Conservation (phyloP, 306 rosid species). For the Abrus pulchellus region DNA sequence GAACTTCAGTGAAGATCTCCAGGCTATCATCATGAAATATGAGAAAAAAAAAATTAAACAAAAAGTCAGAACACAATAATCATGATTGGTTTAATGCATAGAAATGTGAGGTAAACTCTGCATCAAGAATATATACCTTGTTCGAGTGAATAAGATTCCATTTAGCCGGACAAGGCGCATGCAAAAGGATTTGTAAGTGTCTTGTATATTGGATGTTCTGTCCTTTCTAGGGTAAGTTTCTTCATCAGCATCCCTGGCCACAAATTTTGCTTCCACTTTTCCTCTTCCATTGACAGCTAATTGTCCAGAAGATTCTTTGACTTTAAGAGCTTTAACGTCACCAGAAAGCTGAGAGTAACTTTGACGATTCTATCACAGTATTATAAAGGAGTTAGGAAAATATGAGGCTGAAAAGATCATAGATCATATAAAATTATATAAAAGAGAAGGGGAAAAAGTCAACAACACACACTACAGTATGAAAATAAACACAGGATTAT, state of each 20-base stretch:
- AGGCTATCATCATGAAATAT: conserved; percentile 61
- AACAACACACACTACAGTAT: conserved; percentile 19
- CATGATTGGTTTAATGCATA: background rate
- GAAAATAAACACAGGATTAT: conserved; percentile 26
- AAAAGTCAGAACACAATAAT: conserved; percentile 42
- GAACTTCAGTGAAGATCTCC: conserved; percentile 89
- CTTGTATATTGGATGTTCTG: conserved; percentile 56
- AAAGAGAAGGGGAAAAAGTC: background rate
- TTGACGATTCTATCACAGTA: conserved; percentile 82
- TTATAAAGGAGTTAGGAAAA: conserved; percentile 31
- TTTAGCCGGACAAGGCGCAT: conserved; percentile 86
- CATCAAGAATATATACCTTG: conserved; percentile 63
- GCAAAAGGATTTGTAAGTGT: conserved; percentile 70
- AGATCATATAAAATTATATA: conserved; percentile 7
- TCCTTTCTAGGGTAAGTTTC: conserved; percentile 63
- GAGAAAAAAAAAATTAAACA: background rate
- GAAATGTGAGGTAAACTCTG: background rate
- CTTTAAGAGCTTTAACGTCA: conserved; percentile 60
- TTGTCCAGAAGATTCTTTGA: conserved; percentile 67
- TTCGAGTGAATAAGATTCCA: conserved; percentile 93
- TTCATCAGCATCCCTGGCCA: conserved; percentile 53
- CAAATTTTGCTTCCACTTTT: conserved; percentile 65
- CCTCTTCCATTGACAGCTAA: conserved; percentile 73
- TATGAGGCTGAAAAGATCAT: conserved; percentile 2
- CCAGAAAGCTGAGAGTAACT: conserved; percentile 77